Evolutionary conservation across 1,139 yeast species (phyloP).

Genomic region (Geotrichum macrosporum): DNA sequence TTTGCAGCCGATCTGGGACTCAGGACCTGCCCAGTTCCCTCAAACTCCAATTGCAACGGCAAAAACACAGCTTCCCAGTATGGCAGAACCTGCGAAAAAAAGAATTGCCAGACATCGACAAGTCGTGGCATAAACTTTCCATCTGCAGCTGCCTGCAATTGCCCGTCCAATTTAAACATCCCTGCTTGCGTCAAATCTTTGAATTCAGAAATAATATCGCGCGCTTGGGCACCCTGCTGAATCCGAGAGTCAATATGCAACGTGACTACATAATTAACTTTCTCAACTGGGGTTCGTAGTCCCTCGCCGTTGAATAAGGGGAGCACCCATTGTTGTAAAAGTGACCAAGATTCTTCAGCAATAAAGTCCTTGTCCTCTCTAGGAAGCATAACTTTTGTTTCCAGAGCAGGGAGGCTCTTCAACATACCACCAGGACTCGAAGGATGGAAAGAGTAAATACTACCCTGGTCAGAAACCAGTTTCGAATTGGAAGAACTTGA

Average conservation of each 20-base stretch:
- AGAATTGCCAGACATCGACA: conserved; percentile 51
- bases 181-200: conserved; percentile 47
- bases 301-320: conserved; percentile 50
- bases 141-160: conserved; percentile 26
- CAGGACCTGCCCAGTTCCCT: conserved; percentile 39
- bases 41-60: conserved; percentile 54
- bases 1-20: conserved; percentile 34
- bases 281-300: conserved; percentile 53
- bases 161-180: conserved; percentile 41
- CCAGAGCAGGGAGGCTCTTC: conserved; percentile 34
- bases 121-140: conserved; percentile 32
- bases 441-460: conserved; percentile 48
- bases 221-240: conserved; percentile 38
- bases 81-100: conserved; percentile 51
- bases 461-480: conserved; percentile 42
- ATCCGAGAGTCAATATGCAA: conserved; percentile 46
- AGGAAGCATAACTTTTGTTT: conserved; percentile 34
- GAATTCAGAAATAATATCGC: conserved; percentile 44
- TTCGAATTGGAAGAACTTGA: conserved; percentile 49
- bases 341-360: conserved; percentile 48
- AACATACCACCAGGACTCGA: conserved; percentile 37
- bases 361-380: conserved; percentile 46
- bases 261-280: conserved; percentile 48
- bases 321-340: conserved; percentile 43
- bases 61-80: conserved; percentile 56